Percentiles rank a stretch among this genome's conserved stretches.
These are phyloP conservation scores for Chaetomium cochliodes DNA, from an alignment of 495 filamentous ascomycete species.

Conservation along the genomic window DNA sequence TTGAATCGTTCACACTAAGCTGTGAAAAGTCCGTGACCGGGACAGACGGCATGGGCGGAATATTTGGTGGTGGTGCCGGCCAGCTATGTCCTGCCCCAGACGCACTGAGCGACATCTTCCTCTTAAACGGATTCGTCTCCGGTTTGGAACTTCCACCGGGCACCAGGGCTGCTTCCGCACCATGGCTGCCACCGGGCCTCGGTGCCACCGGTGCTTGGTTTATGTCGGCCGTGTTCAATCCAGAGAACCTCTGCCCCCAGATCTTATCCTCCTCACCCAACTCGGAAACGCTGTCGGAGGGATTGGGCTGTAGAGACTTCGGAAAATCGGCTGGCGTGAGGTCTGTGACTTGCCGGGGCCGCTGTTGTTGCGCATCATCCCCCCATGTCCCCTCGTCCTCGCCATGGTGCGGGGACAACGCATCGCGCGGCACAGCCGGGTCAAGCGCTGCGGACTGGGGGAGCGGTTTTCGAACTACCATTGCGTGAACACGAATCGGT, in stretches of 20 bases:
- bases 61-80: constrained; percentile 10
- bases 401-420: constrained; percentile 39
- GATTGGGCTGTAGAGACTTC: constrained; percentile 33
- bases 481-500: background rate
- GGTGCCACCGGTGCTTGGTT: constrained; percentile 26
- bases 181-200: constrained; percentile 27
- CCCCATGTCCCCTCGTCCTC: constrained; percentile 41
- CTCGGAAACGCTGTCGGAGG: constrained; percentile 22
- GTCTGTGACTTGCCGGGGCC: background rate
- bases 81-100: constrained; percentile 2
- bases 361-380: constrained; percentile 24
- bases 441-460: constrained; percentile 35
- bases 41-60: constrained; percentile 29
- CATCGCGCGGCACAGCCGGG: constrained; percentile 31
- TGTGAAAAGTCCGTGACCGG: constrained; percentile 37
- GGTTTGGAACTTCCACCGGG: constrained; percentile 34
- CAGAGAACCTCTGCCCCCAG: constrained; percentile 25
- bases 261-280: constrained; percentile 29
- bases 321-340: constrained; percentile 23
- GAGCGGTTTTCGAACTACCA: constrained; percentile 42
- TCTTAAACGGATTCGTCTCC: constrained; percentile 57
- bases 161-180: constrained; percentile 27
- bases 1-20: constrained; percentile 43
- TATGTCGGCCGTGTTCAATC: constrained; percentile 15
- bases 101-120: constrained; percentile 36